These are phyloP conservation scores for Pestalotiopsis sp. DNA, from an alignment of 2,329 filamentous ascomycete genomes.

Conservation along the genomic window DNA sequence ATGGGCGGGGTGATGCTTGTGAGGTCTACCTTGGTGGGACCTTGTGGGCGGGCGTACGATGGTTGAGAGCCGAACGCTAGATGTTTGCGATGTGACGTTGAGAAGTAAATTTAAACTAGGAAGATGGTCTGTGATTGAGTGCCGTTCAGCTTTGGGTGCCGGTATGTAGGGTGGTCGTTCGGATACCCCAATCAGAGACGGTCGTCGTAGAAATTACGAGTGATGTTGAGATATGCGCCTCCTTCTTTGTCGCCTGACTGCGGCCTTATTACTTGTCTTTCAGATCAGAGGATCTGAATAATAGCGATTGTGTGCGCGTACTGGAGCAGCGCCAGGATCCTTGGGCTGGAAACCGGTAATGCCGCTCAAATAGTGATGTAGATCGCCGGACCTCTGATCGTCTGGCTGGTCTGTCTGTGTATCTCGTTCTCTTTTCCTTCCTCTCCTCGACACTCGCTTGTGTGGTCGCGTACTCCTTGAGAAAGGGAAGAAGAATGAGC, in stretches of 20 bases:
- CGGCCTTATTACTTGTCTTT: not conserved
- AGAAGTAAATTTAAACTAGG: not conserved
- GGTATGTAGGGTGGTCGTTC: not conserved
- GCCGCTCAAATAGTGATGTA: not conserved
- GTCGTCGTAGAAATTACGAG: not conserved
- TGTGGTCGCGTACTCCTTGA: not conserved
- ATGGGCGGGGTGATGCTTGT: not conserved
- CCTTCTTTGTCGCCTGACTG: not conserved
- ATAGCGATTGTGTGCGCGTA: not conserved
- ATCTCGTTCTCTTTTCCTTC: not conserved
- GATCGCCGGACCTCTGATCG: not conserved
- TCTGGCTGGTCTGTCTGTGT: not conserved
- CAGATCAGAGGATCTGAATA: not conserved
- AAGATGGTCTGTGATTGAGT: not conserved
- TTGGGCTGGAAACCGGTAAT: not conserved
- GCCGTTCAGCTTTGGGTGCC: too few species aligned
- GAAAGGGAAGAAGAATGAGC: not conserved
- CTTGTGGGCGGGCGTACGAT: not conserved
- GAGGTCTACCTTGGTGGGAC: not conserved
- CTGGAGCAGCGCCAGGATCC: not conserved
- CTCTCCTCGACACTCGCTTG: not conserved
- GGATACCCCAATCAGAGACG: not conserved
- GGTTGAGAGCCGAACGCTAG: not conserved
- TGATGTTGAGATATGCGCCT: not conserved
- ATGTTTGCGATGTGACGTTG: not conserved